phyloP scores from a whole-genome alignment of 441 rosid genomes.

The Cnidoscolus chayamansa region DNA sequence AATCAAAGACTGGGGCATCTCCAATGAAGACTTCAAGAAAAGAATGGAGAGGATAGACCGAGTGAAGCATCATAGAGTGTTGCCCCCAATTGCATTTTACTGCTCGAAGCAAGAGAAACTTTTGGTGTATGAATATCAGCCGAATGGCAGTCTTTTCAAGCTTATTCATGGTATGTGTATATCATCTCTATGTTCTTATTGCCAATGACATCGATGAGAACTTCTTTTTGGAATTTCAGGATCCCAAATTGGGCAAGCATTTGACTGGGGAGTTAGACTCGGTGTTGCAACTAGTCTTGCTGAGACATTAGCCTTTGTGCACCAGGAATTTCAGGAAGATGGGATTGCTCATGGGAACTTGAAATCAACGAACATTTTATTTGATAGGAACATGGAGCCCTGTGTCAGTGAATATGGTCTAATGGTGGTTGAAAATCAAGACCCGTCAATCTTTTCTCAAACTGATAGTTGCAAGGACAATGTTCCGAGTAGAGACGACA shows the following conservation, averaged over 20 bases:
- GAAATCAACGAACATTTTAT: slow-evolving; percentile 57
- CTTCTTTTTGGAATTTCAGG: slow-evolving; percentile 28
- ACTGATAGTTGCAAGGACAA: slow-evolving; percentile 21
- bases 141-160: slow-evolving; percentile 56
- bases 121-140: slow-evolving; percentile 46
- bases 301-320: slow-evolving; percentile 46
- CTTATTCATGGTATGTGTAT: slow-evolving; percentile 50
- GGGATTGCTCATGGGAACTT: slow-evolving; percentile 61
- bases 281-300: slow-evolving; percentile 38
- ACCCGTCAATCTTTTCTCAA: slow-evolving; percentile 24
- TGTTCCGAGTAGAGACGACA: background rate
- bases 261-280: slow-evolving; percentile 63
- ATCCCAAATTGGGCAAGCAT: slow-evolving; percentile 32
- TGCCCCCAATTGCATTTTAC: slow-evolving; percentile 50
- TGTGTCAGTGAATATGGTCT: slow-evolving; percentile 57
- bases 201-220: background rate
- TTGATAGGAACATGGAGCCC: slow-evolving; percentile 48
- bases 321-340: slow-evolving; percentile 39
- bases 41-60: slow-evolving; percentile 45
- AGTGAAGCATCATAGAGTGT: slow-evolving; percentile 41
- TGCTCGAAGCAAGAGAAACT: slow-evolving; percentile 62
- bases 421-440: slow-evolving; percentile 35
- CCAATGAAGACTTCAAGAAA: slow-evolving; percentile 37
- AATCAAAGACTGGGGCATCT: slow-evolving; percentile 39
- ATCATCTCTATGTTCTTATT: background rate